Evolutionary conservation across 108 stramenopile genomes (phyloP).

Genomic region (Schizochytrium sp.): DNA sequence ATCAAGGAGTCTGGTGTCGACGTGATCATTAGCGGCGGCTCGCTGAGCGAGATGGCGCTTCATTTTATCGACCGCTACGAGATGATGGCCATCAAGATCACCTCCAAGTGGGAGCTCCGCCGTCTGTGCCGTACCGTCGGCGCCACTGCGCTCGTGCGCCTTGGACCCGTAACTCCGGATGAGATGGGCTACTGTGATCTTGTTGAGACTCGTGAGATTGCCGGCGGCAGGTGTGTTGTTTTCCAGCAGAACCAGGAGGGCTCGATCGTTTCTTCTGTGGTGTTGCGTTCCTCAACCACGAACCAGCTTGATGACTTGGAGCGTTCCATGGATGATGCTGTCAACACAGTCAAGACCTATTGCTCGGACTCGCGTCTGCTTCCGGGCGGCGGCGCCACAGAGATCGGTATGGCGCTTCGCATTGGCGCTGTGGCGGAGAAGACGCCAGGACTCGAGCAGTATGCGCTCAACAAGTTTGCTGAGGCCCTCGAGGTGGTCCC

Average conservation of each 20-base stretch:
- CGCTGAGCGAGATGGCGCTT: slow-evolving; percentile 83
- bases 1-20: slow-evolving; percentile 84
- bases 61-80: slow-evolving; percentile 91
- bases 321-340: slow-evolving; percentile 90
- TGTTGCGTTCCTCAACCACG: slow-evolving; percentile 82
- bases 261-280: slow-evolving; percentile 70
- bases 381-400: slow-evolving; percentile 85
- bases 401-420: slow-evolving; percentile 77
- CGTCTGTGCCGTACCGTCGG: slow-evolving; percentile 82
- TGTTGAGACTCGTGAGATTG: slow-evolving; percentile 72
- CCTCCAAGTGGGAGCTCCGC: slow-evolving; percentile 93
- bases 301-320: slow-evolving; percentile 88
- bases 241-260: slow-evolving; percentile 66
- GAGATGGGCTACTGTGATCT: slow-evolving; percentile 79
- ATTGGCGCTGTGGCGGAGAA: slow-evolving; percentile 70
- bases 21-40: slow-evolving; percentile 80
- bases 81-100: slow-evolving; percentile 76
- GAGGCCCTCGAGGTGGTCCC: slow-evolving; percentile 91
- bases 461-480: slow-evolving; percentile 91
- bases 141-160: slow-evolving; percentile 85
- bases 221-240: slow-evolving; percentile 78
- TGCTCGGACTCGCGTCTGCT: slow-evolving; percentile 80
- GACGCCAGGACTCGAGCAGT: slow-evolving; percentile 91
- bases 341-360: slow-evolving; percentile 71
- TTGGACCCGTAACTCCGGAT: slow-evolving; percentile 89